phyloP scores from a whole-genome alignment of 805 yeast genomes.

The Metschnikowia amazonensis region DNA sequence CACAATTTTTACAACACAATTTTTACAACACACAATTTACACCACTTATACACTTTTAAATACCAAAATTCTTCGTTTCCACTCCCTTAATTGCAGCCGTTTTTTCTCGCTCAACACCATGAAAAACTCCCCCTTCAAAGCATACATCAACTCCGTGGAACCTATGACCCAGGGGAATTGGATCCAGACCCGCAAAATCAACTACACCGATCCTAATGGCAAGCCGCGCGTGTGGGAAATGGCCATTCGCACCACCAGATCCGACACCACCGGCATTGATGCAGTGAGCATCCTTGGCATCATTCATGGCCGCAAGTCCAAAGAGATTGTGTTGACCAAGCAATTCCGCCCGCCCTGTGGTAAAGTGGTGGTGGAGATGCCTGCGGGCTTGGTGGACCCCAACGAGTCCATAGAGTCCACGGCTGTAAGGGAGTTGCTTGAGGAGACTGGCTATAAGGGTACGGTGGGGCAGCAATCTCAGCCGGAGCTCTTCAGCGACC shows the following conservation, averaged over 20 bases:
- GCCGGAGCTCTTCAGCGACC: conserved; percentile 61
- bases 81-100: too few relatives aligned
- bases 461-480: conserved; percentile 34
- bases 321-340: conserved; percentile 59
- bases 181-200: conserved; percentile 57
- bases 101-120: too few relatives aligned
- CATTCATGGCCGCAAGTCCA: conserved; percentile 45
- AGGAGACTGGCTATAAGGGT: conserved; percentile 92
- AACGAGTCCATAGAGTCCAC: conserved; percentile 72
- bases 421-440: conserved; percentile 82
- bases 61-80: too few relatives aligned
- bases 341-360: conserved; percentile 92
- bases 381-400: conserved; percentile 92
- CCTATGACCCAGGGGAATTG: conserved; percentile 39
- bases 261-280: conserved; percentile 61
- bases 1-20: too few relatives aligned
- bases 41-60: too few relatives aligned
- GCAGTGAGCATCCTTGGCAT: conserved; percentile 90
- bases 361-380: conserved; percentile 87
- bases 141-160: conserved; percentile 30
- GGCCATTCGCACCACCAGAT: conserved; percentile 77
- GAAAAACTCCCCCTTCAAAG: conserved; percentile 32
- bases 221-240: conserved; percentile 78
- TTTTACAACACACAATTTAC: too few relatives aligned
- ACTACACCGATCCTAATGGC: conserved; percentile 73